Conservation (phyloP, 495 filamentous ascomycete genomes). For the Tuber borchii region DNA sequence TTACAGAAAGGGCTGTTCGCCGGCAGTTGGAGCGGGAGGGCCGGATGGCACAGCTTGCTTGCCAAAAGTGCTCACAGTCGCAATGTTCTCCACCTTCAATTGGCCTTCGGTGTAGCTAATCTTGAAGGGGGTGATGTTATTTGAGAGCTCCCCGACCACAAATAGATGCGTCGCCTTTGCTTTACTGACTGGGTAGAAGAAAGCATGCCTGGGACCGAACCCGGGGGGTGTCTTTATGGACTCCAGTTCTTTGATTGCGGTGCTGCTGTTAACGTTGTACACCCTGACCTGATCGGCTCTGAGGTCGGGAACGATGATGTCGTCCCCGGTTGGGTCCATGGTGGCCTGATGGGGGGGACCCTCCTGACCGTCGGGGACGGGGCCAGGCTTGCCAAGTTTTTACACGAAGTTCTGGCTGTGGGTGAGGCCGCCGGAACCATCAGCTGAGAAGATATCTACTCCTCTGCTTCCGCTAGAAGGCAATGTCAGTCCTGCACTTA, state of each 20-base stretch:
- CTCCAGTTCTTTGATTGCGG: conserved; percentile 42
- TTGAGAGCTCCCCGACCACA: conserved; percentile 57
- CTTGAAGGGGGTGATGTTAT: conserved; percentile 53
- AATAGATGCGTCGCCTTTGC: conserved; percentile 53
- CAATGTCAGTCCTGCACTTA: conserved; percentile 1
- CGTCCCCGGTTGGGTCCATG: conserved; percentile 62
- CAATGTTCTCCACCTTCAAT: conserved; percentile 48
- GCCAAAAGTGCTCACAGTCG: conserved; percentile 48
- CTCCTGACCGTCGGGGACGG: conserved; percentile 53
- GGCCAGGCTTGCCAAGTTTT: conserved; percentile 47
- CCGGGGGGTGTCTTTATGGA: conserved; percentile 45
- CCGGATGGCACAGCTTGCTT: conserved; percentile 23
- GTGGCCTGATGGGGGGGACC: conserved; percentile 65
- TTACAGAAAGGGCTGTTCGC: conserved; percentile 57
- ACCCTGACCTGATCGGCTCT: conserved; percentile 65
- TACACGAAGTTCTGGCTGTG: conserved; percentile 51
- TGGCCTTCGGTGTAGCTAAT: conserved; percentile 51
- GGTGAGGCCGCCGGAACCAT: conserved; percentile 34
- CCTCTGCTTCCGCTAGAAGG: conserved; percentile 19
- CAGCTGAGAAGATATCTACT: conserved; percentile 16
- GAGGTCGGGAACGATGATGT: conserved; percentile 62
- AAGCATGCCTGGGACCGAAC: conserved; percentile 62
- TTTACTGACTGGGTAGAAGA: conserved; percentile 50
- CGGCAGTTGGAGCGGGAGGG: conserved; percentile 47
- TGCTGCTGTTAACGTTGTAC: conserved; percentile 49